Evolutionary conservation across 1,284 basidiomycete species (phyloP), one percentile per base, ranked within the genome.

Genomic region (Dichomitus squalens): DNA sequence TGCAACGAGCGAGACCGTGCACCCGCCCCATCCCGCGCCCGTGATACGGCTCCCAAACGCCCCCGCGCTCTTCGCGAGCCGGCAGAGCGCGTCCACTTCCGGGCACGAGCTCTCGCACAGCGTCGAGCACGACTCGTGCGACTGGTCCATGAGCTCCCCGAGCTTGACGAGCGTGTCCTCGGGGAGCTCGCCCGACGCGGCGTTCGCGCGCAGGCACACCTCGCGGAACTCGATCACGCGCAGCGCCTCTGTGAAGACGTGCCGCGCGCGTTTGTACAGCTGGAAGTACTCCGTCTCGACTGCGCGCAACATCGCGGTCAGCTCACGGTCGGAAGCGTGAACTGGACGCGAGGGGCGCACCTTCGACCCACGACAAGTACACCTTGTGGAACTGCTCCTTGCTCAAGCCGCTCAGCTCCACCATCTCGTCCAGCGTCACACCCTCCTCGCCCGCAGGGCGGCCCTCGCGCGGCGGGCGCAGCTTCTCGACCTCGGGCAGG

Each of bases 11-110:
- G 90, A 92, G 21, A 96, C 89, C 0, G 90, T 90, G 64, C 92
- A 94, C 11, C 94, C 94, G 49, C 94, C 94, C 93, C 93, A 96
- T 2, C 93, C 93, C 0, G 93, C 93, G 40, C 90, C 90, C 31
- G 92, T 93, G 20, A 92, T 73, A 33, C 91, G 80, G 64, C 86
- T 88, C 1, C 93, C 93, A 57, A 87, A 82, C 7, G 92, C 91
- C 9, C 93, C 93, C 3, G 86, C 82, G 18, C 81, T 75, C 52
- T 79, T 74, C n/a, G 83, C 80, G 63, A 95, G 70, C 68, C 65
- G 67, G 11, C 81, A 81, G 14, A 96, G 79, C 65, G 83, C 72
- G 69, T 96, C 85, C 16, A 95, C 76, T 72, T 93, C 89, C 1
- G 84, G 80, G 67, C 89, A 91, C 7, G 91, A 92, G 72, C 90